These are phyloP conservation scores for Chalciporus sp. DNA, from an alignment of 1,284 basidiomycete species.

Conservation along the genomic window DNA sequence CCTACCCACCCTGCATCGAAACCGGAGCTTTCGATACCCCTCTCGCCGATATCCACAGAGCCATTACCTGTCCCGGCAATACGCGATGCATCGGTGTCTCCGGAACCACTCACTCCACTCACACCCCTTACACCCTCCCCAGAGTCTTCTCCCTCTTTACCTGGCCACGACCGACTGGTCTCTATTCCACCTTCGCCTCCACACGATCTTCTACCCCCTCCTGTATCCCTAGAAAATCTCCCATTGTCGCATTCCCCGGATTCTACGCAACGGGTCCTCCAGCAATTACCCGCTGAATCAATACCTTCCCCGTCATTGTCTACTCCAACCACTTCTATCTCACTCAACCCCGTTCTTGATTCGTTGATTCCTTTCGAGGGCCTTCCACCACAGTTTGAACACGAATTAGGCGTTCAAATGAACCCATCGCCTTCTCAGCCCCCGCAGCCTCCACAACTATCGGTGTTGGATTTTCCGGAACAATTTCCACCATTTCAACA, in stretches of 20 bases:
- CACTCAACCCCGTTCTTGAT: slow-evolving; percentile 22
- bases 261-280: neutral
- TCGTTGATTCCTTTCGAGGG: slow-evolving; percentile 29
- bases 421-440: slow-evolving; percentile 9
- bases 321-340: neutral
- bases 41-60: neutral
- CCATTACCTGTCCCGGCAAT: too few species aligned
- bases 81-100: neutral
- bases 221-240: slow-evolving; percentile 1
- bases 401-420: slow-evolving; percentile 19
- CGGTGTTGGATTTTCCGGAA: slow-evolving; percentile 26
- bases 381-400: slow-evolving; percentile 19
- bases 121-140: slow-evolving; percentile 27
- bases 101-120: slow-evolving; percentile 18
- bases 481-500: slow-evolving; percentile 29
- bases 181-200: slow-evolving; percentile 4
- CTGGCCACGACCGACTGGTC: slow-evolving; percentile 28
- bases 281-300: neutral
- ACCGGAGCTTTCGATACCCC: neutral
- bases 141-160: slow-evolving; percentile 23
- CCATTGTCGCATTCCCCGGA: neutral
- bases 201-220: slow-evolving; percentile 12
- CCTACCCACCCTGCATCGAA: neutral
- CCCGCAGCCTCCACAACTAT: slow-evolving; percentile 17
- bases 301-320: slow-evolving; percentile 1